Evolutionary conservation across 2,329 filamentous ascomycete genomes (phyloP), one percentile per base, ranked within the genome.

Genomic region (Colletotrichum sp.): DNA sequence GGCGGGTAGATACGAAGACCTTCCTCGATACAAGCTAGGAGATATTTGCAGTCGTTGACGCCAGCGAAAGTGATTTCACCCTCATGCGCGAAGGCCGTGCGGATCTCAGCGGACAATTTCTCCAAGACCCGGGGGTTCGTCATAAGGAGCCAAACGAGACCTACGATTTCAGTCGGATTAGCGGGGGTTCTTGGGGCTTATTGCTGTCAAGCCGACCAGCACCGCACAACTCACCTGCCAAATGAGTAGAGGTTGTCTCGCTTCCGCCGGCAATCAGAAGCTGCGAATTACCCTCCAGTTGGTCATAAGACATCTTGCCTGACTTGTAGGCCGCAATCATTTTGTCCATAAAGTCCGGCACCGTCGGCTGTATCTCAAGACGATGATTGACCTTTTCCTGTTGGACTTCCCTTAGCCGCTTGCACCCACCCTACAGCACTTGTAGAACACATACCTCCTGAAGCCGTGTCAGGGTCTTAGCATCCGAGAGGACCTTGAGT

Each of bases 31-130:
- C 79, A 78, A 1, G 81, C 80, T 4, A 77, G 75, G 12, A 82
- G 77, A 15, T 82, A 82, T n/a, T 67, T 71, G 63, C 80, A 79
- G 32, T 7, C 77, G 2, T 72, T 64, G 8, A 65, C 65, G 6
- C 39, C 57, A 8, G 71, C 34, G 13, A 79, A 67, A 12, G 28
- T 65, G 8, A 80, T 71, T 10, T 79, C 71, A 12, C 64, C 69
- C 8, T 71, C 60, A 61, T 76, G 77, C 13, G 74, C 34, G n/a
- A 76, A 28, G 2, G 24, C 24, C 4, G 69, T 21, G 24, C 69
- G 60, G 18, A 66, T 21, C 77, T 89, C 88, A 1, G 80, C 28
- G 4, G 79, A 79, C 12, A 88, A 60, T 21, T 78, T 84, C 6
- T 80, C 63, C 12, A 84, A 74, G 3, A 74, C 77, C 0, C 79